Base-by-base conservation (phyloP, 176 grass and related monocot genomes). In the Areca catechu region DNA sequence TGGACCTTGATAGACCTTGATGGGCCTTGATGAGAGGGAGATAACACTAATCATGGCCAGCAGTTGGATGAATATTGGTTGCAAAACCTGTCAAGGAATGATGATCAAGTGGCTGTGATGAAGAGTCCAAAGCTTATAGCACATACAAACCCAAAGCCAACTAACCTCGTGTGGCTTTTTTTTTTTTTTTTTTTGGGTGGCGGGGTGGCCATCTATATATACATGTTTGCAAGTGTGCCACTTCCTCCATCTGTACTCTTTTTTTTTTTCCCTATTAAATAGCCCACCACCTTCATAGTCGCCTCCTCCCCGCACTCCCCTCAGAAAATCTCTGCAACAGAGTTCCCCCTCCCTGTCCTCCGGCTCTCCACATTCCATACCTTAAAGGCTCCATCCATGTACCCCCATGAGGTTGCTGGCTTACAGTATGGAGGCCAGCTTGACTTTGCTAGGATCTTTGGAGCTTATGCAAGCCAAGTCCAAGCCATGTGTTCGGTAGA, bases 241-340 rank as follows among this genome's bases (percentile, higher is more conserved):
- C 34, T 43, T 17, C 54, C 7, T 21, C 2, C 4, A 22, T 0
- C 14, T 14, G 34, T 12, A 53, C 65, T 10, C 1, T 71, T 69
- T 29, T 62, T 65, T 71, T 69, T 29, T 62, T 65, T 58, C 54
- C 48, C 83, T 91, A 91, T 97, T 91, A 88, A 97, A 80, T 37
- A 27, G 74, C 61, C 74, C 68, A 76, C 62, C 57, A 65, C 68
- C 77, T 28, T 56, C 76, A 28, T 78, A 69, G 50, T 69, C 76
- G 28, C 62, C 73, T 28, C 60, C 80, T 62, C 83, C 88, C 81
- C 71, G 71, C 16, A 22, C 78, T 24, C 81, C 88, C 66, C 88
- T 76, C 76, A 75, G 83, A 63, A 80, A 68, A 57, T 49, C 73
- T 43, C 34, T 43, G 23, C 58, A 18, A 19, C 77, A 51, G 25